Evolutionary conservation across 1,139 yeast genomes (phyloP).

Genomic region (Geotrichum carabidarum): DNA sequence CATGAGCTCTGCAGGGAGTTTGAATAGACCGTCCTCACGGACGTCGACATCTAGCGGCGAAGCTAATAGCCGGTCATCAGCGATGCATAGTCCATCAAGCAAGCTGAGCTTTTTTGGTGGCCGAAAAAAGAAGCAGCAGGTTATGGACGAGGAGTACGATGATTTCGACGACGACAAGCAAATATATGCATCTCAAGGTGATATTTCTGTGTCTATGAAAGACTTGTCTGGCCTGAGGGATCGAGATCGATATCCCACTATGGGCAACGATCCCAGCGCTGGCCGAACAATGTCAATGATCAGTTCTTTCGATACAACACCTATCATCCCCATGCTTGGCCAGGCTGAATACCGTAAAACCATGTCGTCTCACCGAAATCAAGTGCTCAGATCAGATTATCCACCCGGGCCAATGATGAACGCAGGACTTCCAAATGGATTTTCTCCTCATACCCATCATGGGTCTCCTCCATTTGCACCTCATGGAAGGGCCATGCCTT

Average conservation of each 20-base stretch:
- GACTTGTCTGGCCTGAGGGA: slow-evolving; percentile 31
- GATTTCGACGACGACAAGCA: slow-evolving; percentile 16
- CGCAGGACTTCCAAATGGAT: neutral
- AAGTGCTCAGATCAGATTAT: slow-evolving; percentile 27
- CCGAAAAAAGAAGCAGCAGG: slow-evolving; percentile 12
- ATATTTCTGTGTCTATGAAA: slow-evolving; percentile 25
- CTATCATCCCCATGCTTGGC: slow-evolving; percentile 36
- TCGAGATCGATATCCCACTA: slow-evolving; percentile 37
- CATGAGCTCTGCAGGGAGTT: neutral
- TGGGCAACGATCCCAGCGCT: slow-evolving; percentile 16
- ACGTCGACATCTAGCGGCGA: neutral
- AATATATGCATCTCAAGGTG: slow-evolving; percentile 8
- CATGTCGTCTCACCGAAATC: slow-evolving; percentile 31
- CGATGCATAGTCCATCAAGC: neutral
- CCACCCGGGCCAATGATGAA: slow-evolving; percentile 19
- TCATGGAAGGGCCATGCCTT: slow-evolving; percentile 3
- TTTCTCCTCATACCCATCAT: slow-evolving; percentile 13
- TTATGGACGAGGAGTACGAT: slow-evolving; percentile 3
- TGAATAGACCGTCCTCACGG: slow-evolving; percentile 1
- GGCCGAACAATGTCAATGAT: slow-evolving; percentile 36
- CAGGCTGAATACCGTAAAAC: slow-evolving; percentile 33
- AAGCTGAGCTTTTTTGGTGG: slow-evolving; percentile 16
- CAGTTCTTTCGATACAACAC: slow-evolving; percentile 35
- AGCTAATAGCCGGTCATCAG: neutral
- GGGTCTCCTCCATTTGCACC: slow-evolving; percentile 3